Evolutionary conservation across 2,329 filamentous ascomycete genomes (phyloP).

Genomic region (Macrophomina tecta): DNA sequence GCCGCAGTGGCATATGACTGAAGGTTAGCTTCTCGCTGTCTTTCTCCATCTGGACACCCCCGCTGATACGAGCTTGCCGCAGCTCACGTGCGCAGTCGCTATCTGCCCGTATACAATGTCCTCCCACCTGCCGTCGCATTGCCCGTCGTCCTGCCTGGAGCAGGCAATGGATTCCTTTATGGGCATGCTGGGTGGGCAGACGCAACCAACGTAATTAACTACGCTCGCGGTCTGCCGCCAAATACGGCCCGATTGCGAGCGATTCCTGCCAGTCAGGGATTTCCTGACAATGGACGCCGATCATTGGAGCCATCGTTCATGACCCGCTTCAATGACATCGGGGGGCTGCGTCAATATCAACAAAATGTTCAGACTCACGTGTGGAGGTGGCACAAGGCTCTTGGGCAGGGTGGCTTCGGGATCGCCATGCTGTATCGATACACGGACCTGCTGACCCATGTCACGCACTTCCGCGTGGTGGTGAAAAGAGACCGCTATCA

Average conservation of each 20-base stretch:
- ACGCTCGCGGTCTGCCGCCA: not conserved
- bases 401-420: not conserved
- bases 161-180: not conserved
- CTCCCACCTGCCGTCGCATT: not conserved
- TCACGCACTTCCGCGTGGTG: not conserved
- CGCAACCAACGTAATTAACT: not conserved
- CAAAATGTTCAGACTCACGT: no score
- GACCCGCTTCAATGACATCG: not conserved
- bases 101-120: not conserved
- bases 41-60: not conserved
- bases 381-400: slow-evolving; percentile 6
- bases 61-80: not conserved
- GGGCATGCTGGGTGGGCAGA: not conserved
- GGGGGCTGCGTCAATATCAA: not conserved
- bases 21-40: not conserved
- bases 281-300: not conserved
- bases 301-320: not conserved
- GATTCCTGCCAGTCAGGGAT: no score
- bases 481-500: not conserved
- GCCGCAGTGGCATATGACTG: not conserved
- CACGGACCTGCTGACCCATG: not conserved
- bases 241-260: not conserved
- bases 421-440: not conserved
- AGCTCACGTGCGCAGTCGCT: not conserved
- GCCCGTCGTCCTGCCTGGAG: not conserved